Conservation (phyloP, 768 basidiomycete species). For the Lyophyllum atratum region DNA sequence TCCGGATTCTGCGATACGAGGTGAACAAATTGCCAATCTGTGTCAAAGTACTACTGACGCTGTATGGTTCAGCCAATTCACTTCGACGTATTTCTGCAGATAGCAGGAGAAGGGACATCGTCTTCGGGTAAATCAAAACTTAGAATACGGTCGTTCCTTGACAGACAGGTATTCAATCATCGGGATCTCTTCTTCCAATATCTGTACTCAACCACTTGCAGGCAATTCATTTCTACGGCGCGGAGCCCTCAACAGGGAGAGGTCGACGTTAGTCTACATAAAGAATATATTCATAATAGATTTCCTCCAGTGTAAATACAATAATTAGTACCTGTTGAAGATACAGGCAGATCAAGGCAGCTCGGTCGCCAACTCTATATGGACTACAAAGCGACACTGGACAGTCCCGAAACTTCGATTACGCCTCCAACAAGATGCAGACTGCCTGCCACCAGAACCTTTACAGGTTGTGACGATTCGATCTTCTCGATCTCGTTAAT, state of each 20-base stretch:
- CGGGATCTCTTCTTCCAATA: neutral
- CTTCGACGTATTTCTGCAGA: constrained; percentile 51
- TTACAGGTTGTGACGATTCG: constrained; percentile 28
- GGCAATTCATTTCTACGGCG: constrained; percentile 58
- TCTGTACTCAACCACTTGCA: constrained; percentile 19
- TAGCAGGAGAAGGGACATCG: constrained; percentile 36
- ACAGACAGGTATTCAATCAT: constrained; percentile 45
- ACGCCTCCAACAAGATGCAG: constrained; percentile 93
- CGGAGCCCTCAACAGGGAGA: constrained; percentile 27
- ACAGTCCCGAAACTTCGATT: constrained; percentile 86
- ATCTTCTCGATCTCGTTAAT: constrained; percentile 61
- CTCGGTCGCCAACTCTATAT: neutral
- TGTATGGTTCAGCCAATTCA: constrained; percentile 50
- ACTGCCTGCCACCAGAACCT: constrained; percentile 90
- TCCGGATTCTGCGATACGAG: constrained; percentile 67
- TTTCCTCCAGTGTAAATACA: neutral
- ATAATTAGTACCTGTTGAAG: constrained; percentile 5
- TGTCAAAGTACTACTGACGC: neutral
- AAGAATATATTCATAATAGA: neutral
- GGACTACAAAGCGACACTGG: constrained; percentile 59
- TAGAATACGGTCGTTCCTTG: constrained; percentile 52
- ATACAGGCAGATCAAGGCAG: neutral
- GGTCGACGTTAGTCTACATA: constrained; percentile 17
- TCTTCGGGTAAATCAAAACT: constrained; percentile 33
- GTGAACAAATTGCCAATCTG: constrained; percentile 31